phyloP scores from a whole-genome alignment of 768 basidiomycete species.

The Suillus subaureus region DNA sequence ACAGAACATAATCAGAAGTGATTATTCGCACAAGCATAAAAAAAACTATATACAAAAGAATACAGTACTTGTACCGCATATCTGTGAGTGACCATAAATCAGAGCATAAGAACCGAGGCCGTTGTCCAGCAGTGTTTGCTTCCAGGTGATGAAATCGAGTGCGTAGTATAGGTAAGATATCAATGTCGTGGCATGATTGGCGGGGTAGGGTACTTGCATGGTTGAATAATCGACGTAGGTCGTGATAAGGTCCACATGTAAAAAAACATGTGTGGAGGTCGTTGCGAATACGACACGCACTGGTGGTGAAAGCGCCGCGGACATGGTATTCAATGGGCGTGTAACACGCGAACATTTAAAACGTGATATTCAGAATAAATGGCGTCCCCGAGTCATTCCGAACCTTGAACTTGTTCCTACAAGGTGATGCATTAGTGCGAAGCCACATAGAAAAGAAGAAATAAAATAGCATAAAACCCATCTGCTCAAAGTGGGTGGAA shows the following conservation, averaged over 20 bases:
- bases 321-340: neutral
- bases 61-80: neutral
- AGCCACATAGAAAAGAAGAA: neutral
- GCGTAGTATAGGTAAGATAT: slow-evolving; percentile 3
- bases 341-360: slow-evolving; percentile 5
- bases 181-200: neutral
- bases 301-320: neutral
- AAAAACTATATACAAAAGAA: slow-evolving; percentile 3
- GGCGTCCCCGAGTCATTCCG: neutral
- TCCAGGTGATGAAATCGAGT: neutral
- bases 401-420: slow-evolving; percentile 25
- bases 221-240: neutral
- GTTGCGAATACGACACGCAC: neutral
- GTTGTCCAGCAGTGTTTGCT: neutral
- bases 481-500: neutral
- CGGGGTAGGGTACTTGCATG: neutral
- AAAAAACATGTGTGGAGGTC: neutral
- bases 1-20: neutral
- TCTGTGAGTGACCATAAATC: neutral
- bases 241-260: neutral
- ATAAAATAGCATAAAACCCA: neutral
- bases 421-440: neutral
- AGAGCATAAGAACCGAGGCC: neutral
- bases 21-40: slow-evolving; percentile 3
- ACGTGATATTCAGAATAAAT: slow-evolving; percentile 19